A percentile compares a stretch with the other conserved stretches of the same genome.
These are phyloP conservation scores for Rubia peregrina DNA, from an alignment of 305 asterid species.

Conservation along the genomic window DNA sequence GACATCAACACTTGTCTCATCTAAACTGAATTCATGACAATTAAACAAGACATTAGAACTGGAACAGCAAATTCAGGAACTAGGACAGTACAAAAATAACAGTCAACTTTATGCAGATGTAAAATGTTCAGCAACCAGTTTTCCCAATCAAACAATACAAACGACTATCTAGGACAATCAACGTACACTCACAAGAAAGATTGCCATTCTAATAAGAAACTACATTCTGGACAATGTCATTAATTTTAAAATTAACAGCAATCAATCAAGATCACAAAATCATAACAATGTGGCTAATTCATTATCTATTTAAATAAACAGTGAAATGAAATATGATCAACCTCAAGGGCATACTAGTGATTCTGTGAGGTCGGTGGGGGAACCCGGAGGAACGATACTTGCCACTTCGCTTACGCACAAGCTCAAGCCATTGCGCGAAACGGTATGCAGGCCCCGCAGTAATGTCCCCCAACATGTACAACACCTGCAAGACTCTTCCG, in stretches of 20 bases:
- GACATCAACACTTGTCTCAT: constrained; percentile 39
- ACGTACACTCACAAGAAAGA: not conserved
- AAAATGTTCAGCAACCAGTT: not conserved
- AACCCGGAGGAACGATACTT: constrained; percentile 74
- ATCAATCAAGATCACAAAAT: not conserved
- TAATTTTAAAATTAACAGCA: not conserved
- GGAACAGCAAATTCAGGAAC: not conserved
- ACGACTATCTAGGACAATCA: not conserved
- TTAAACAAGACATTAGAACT: not conserved
- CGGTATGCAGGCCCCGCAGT: constrained; percentile 88
- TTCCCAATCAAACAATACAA: not conserved
- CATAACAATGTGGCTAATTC: not conserved
- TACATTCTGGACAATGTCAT: not conserved
- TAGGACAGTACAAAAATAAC: too few relatives aligned
- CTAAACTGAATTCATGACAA: constrained; percentile 45
- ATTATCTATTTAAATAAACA: not conserved
- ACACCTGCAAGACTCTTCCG: constrained; percentile 51
- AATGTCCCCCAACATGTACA: constrained; percentile 96
- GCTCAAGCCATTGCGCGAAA: constrained; percentile 96
- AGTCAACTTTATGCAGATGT: not conserved
- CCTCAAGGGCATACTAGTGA: constrained; percentile 68
- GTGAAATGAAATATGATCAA: constrained; percentile 20
- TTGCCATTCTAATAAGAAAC: not conserved
- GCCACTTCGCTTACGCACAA: constrained; percentile 85
- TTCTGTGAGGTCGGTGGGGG: constrained; percentile 55